Evolutionary conservation across 257 asterid genomes (phyloP), one percentile per base, ranked within the genome.

Genomic region (Osmanthus fragrans): DNA sequence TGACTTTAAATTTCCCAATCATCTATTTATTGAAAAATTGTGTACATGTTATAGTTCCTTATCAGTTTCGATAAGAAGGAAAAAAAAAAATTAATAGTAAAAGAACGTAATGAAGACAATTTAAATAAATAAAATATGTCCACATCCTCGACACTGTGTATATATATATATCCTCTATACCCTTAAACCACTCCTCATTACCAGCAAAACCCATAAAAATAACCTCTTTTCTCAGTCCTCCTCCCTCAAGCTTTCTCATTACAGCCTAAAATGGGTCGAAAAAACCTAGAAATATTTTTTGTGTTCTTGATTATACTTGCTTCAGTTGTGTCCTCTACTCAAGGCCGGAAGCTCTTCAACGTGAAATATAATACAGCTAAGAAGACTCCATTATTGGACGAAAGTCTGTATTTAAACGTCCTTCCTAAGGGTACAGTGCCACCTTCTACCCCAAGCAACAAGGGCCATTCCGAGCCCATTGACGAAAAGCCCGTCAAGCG

Each of bases 341-440:
- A 73, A 5, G 85, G 87, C n/a, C 87, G 97, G 81, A 89, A 87
- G 78, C 76, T 86, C 4, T 72, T 79, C 34, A 7, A 56, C 23
- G 70, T 21, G 63, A 71, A 76, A 30, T 36, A 56, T 1, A 66
- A 16, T 7, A 51, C 63, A 51, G 19, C 9, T 6, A 60, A 23
- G 68, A 36, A 65, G 63, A 36, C 72, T 1, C 79, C 84, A 39
- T 45, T 80, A 54, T 23, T 56, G 49, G 82, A 34, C 70, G 72
- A 56, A 29, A 78, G 87, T 33, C 65, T 87, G 79, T 87, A 82
- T 68, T 71, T 84, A 56, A 82, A 79, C 79, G 82, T 86, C 63
- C 89, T 88, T 18, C 90, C 91, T 1, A 86, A 88, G 72, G 92
- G 92, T 36, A 67, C 0, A 16, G 89, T 85, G 12, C 86, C 85